Conservation (phyloP, 2,329 filamentous ascomycete species). For the Neocucurbitaria cava region DNA sequence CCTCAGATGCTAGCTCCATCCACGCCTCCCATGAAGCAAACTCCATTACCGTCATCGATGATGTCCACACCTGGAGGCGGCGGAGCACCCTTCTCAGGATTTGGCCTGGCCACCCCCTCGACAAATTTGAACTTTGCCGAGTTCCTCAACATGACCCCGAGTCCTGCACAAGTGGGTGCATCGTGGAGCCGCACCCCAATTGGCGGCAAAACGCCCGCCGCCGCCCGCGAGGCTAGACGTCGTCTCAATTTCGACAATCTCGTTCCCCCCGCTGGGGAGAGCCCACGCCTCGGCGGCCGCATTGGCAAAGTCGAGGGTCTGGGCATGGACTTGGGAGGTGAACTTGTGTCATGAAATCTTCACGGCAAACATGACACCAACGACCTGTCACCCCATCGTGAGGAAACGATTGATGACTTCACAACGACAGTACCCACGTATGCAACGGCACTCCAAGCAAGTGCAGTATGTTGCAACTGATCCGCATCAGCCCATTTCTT, state of each 20-base stretch:
- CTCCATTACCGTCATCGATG: conserved; percentile 79
- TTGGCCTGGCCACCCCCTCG: conserved; percentile 76
- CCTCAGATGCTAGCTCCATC: conserved; percentile 60
- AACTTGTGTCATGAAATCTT: conserved; percentile 59
- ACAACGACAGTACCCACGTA: conserved; percentile 20
- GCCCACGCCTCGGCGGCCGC: conserved; percentile 46
- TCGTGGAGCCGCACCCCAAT: conserved; percentile 72
- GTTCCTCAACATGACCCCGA: conserved; percentile 97
- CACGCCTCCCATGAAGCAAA: conserved; percentile 61
- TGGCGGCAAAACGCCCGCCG: conserved; percentile 71
- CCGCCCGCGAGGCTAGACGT: conserved; percentile 72
- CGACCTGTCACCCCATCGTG: conserved; percentile 3
- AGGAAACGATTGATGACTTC: conserved; percentile 34
- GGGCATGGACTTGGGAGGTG: conserved; percentile 71
- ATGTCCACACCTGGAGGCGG: conserved; percentile 84
- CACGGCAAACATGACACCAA: conserved; percentile 14
- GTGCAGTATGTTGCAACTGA: conserved; percentile 7
- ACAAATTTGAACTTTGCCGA: conserved; percentile 93
- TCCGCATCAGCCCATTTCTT: conserved; percentile 7
- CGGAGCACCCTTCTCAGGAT: conserved; percentile 61
- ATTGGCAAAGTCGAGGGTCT: conserved; percentile 60
- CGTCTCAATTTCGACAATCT: conserved; percentile 83
- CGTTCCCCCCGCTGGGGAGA: conserved; percentile 61
- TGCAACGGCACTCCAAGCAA: conserved; percentile 3
- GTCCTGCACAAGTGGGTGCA: conserved; percentile 77